These are phyloP conservation scores for Rostrohypoxylon terebratum DNA, from an alignment of 495 filamentous ascomycete genomes.

Conservation along the genomic window DNA sequence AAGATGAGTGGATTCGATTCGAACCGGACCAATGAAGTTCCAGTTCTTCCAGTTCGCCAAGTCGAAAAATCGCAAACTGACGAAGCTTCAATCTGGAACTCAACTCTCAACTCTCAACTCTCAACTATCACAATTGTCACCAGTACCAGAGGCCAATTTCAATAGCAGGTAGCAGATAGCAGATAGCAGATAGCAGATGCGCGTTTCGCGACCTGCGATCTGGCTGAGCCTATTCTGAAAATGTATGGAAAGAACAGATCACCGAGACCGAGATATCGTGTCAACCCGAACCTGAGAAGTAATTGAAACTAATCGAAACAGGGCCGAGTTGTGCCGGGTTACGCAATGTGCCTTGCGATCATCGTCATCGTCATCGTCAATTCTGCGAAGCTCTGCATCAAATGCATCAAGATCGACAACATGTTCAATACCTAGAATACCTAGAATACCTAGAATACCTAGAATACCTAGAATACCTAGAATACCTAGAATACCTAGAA, in stretches of 20 bases:
- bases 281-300: too few species aligned
- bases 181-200: too few species aligned
- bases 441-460: neutral
- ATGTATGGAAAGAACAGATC: neutral
- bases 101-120: too few species aligned
- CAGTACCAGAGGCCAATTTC: neutral
- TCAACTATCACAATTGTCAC: neutral
- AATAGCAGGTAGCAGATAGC: too few species aligned
- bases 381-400: conserved; percentile 29
- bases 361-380: conserved; percentile 38
- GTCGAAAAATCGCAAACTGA: neutral
- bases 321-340: conserved; percentile 46
- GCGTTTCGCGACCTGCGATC: neutral
- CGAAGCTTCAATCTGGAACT: neutral
- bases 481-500: neutral
- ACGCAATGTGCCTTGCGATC: conserved; percentile 42
- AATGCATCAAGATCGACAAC: conserved; percentile 37
- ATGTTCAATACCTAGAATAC: conserved; percentile 6
- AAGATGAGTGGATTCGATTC: neutral
- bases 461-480: neutral
- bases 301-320: conserved; percentile 22
- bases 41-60: neutral
- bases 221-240: neutral
- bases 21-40: neutral
- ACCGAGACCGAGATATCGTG: neutral